A percentile compares a stretch with the other conserved stretches of the same genome.
phyloP scores from a whole-genome alignment of 768 basidiomycete species.

The Brasilioporus rufonigricans region DNA sequence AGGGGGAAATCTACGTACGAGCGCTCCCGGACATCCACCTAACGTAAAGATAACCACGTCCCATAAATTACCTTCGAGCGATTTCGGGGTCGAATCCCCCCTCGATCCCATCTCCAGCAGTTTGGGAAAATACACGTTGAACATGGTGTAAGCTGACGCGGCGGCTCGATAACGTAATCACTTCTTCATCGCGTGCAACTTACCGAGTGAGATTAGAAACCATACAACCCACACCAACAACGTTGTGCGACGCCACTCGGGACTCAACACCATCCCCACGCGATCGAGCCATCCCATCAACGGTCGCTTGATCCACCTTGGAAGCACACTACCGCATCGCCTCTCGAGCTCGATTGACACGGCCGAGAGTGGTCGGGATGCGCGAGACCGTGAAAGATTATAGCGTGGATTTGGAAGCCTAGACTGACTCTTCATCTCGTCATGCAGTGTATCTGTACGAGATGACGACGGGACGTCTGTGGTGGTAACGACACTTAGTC shows the following conservation, averaged over 20 bases:
- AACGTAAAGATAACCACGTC: conserved; percentile 86
- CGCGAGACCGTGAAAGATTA: conserved; percentile 8
- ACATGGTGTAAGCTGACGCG: conserved; percentile 78
- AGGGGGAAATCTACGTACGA: conserved; percentile 47
- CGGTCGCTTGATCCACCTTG: conserved; percentile 55
- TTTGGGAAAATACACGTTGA: conserved; percentile 89
- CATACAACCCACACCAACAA: conserved; percentile 77
- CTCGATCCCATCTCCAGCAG: conserved; percentile 58
- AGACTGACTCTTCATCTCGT: conserved; percentile 17
- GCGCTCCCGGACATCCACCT: conserved; percentile 80
- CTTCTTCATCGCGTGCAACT: conserved; percentile 19
- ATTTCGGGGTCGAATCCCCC: conserved; percentile 35
- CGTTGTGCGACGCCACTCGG: conserved; percentile 76
- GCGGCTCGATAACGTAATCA: not conserved
- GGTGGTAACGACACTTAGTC: conserved; percentile 25
- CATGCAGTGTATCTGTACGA: conserved; percentile 1
- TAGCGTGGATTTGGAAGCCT: not conserved
- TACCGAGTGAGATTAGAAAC: conserved; percentile 76
- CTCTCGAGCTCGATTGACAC: conserved; percentile 38
- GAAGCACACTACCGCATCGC: conserved; percentile 43
- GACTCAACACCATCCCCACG: conserved; percentile 65
- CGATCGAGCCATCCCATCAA: conserved; percentile 68
- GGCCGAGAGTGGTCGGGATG: conserved; percentile 39
- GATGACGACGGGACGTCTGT: conserved; percentile 28
- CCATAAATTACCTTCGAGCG: conserved; percentile 66